Evolutionary conservation across 805 yeast species (phyloP), one percentile per base, ranked within the genome.

Genomic region (Huiozyma naganishii): DNA sequence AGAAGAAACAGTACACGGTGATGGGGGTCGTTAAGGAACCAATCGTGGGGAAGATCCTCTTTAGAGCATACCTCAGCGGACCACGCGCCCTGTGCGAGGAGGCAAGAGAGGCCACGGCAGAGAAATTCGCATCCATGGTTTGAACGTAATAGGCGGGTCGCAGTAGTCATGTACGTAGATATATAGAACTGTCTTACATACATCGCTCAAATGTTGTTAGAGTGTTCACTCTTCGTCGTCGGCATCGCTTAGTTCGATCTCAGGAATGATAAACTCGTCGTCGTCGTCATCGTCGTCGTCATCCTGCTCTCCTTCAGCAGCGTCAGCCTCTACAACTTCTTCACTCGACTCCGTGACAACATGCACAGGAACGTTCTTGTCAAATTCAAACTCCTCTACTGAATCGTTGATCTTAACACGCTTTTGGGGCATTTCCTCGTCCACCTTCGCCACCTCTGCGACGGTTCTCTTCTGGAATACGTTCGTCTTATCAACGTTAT

Each of bases 11-110:
- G 27, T 61, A 59, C 6, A 45, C 54, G 39, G 46, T 51, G 1
- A 57, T 89, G 59, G 96, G 96, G 1, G 52, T 53, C 6, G 80
- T 87, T 2, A 54, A 66, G 7, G 76, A 77, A 41, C 84, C 90
- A 2, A 57, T 76, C 12, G 70, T 88, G 5, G 72, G 84, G 1
- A 75, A 77, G 48, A 66, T 82, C n/a, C 66, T 89, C 44, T 77
- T 88, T 50, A 66, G 83, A 50, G 86, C 81, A 61, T 89, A 90
- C 59, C 63, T 88, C 52, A 74, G 83, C 50, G 90, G 85, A 2
- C 69, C 58, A 7, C 55, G 54, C 12, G 63, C 66, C 2, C 43
- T 61, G 35, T 58, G 62, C 17, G 57, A 52, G 27, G 49, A 49
- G 23, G 52, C 65, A 3, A 55, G 50, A 37, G 57, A 53, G 27